These are phyloP conservation scores for Wickerhamomyces ciferrii DNA, from an alignment of 805 yeast species.

Conservation along the genomic window DNA sequence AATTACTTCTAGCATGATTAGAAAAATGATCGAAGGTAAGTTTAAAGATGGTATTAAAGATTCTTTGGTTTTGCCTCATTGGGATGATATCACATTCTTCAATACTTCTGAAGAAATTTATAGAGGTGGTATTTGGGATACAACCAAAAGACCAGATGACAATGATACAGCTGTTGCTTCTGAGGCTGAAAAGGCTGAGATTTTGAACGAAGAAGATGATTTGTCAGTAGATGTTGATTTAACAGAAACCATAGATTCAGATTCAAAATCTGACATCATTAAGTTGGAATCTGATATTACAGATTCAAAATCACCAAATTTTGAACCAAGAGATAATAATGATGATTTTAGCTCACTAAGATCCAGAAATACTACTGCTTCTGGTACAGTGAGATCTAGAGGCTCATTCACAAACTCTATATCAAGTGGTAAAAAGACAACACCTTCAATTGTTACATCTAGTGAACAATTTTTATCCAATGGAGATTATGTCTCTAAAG, in stretches of 20 bases:
- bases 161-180: constrained; percentile 2
- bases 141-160: constrained; percentile 19
- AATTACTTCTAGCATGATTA: constrained; percentile 70
- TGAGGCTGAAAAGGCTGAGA: constrained; percentile 6
- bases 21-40: constrained; percentile 72
- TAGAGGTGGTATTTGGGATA: constrained; percentile 94
- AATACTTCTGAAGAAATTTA: constrained; percentile 62
- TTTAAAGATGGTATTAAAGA: constrained; percentile 76
- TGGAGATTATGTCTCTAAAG: constrained; percentile 20
- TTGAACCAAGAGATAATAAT: background rate
- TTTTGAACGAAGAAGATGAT: constrained; percentile 3
- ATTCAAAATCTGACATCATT: background rate
- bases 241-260: constrained; percentile 1
- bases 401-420: constrained; percentile 5
- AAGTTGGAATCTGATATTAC: background rate
- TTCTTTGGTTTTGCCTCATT: constrained; percentile 75
- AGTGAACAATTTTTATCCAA: constrained; percentile 23
- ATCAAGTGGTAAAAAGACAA: constrained; percentile 10
- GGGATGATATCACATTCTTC: constrained; percentile 82
- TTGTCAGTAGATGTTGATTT: constrained; percentile 1
- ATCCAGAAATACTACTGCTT: constrained; percentile 3
- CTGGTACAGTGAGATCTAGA: constrained; percentile 1
- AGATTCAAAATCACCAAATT: background rate
- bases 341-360: constrained; percentile 11
- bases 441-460: constrained; percentile 17